Percentiles rank a stretch among this genome's conserved stretches.
phyloP scores from a whole-genome alignment of 2,329 filamentous ascomycete species.

The Clonostachys rosea region DNA sequence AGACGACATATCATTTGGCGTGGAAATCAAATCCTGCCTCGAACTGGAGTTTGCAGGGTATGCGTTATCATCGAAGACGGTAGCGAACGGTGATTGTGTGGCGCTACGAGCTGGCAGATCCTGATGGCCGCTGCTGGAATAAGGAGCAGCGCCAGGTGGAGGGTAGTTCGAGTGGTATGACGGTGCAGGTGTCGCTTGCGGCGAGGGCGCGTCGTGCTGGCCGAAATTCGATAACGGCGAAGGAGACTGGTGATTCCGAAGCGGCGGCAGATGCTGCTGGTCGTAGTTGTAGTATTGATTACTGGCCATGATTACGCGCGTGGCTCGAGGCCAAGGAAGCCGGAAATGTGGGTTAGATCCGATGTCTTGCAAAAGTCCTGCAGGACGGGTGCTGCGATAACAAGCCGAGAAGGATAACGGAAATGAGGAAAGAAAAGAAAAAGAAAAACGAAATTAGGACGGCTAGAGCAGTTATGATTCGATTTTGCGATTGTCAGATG shows the following conservation, averaged over 20 bases:
- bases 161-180: slow-evolving; percentile 19
- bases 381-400: too few relatives aligned
- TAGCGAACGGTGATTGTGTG: slow-evolving; percentile 53
- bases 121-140: slow-evolving; percentile 13
- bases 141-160: slow-evolving; percentile 7
- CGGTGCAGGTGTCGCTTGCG: slow-evolving; percentile 27
- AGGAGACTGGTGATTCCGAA: slow-evolving; percentile 20
- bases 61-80: slow-evolving; percentile 63
- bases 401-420: too few relatives aligned
- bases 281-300: slow-evolving; percentile 46
- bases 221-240: slow-evolving; percentile 35
- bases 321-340: slow-evolving; percentile 58
- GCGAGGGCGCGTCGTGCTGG: slow-evolving; percentile 33
- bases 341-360: too few relatives aligned
- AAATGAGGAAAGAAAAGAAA: too few relatives aligned
- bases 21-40: background rate
- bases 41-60: slow-evolving; percentile 50
- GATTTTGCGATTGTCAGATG: too few relatives aligned
- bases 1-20: slow-evolving; percentile 25
- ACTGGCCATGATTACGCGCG: background rate
- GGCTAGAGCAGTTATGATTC: too few relatives aligned
- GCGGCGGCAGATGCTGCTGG: slow-evolving; percentile 28
- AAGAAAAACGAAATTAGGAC: too few relatives aligned
- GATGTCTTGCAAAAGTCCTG: too few relatives aligned
- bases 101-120: slow-evolving; percentile 25